Conservation (phyloP, 495 filamentous ascomycete species). For the Xylaria telfairii region DNA sequence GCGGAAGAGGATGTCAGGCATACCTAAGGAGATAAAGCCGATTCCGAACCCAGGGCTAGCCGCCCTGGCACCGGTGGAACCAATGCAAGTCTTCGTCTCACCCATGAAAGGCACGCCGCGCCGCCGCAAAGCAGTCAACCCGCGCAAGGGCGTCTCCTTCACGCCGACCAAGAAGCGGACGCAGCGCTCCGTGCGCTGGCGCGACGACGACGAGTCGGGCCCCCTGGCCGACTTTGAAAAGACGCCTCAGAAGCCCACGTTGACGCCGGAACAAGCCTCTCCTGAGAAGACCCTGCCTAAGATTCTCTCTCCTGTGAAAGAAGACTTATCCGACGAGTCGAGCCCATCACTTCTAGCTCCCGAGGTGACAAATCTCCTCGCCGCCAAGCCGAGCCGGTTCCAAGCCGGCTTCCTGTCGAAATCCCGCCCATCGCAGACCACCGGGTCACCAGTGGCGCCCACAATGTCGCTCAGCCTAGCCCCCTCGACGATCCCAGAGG, state of each 20-base stretch:
- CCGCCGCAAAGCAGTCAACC: conserved; percentile 67
- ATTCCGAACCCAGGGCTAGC: conserved; percentile 43
- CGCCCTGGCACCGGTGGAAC: conserved; percentile 45
- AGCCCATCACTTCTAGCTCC: conserved; percentile 63
- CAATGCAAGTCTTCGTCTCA: conserved; percentile 48
- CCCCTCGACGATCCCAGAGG: conserved; percentile 65
- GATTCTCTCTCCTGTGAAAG: conserved; percentile 46
- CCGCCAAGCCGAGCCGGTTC: conserved; percentile 77
- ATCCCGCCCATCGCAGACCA: conserved; percentile 43
- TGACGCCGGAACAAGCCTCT: conserved; percentile 56
- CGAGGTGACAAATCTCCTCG: conserved; percentile 45
- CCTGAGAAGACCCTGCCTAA: conserved; percentile 39
- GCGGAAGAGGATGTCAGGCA: conserved; percentile 65
- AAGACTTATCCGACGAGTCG: conserved; percentile 56
- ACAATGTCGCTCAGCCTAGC: conserved; percentile 67
- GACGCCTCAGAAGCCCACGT: conserved; percentile 72
- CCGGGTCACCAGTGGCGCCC: conserved; percentile 70
- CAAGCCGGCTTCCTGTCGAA: conserved; percentile 90
- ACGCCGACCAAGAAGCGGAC: conserved; percentile 78
- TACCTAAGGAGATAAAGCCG: conserved; percentile 43
- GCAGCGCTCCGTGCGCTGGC: conserved; percentile 86
- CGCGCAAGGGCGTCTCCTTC: conserved; percentile 81
- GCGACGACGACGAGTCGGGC: conserved; percentile 80
- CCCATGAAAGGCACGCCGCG: conserved; percentile 78
- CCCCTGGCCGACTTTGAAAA: conserved; percentile 86